Conservation (phyloP, 768 basidiomycete species). For the Tephrocybe sp. region DNA sequence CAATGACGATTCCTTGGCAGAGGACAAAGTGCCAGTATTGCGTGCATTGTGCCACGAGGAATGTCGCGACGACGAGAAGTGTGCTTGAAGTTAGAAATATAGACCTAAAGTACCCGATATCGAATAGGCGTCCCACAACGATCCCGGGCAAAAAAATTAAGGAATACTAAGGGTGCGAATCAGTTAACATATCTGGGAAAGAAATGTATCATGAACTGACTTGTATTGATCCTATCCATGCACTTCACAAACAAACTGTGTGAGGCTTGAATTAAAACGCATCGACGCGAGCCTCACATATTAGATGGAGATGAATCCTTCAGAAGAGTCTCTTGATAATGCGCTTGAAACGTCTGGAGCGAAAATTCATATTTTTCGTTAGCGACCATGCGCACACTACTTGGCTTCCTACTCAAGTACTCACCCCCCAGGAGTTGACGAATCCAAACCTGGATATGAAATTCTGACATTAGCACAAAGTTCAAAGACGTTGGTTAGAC, state of each 20-base stretch:
- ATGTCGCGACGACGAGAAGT: slow-evolving; percentile 50
- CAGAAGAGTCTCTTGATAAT: slow-evolving; percentile 4
- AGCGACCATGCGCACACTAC: too few species aligned
- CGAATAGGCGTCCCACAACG: slow-evolving; percentile 62
- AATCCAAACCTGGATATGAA: slow-evolving; percentile 51
- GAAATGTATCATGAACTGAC: background rate
- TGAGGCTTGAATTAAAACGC: background rate
- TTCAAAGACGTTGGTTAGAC: background rate
- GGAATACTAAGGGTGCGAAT: slow-evolving; percentile 44
- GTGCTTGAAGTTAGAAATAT: slow-evolving; percentile 47
- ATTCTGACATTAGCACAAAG: slow-evolving; percentile 6
- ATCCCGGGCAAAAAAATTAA: slow-evolving; percentile 62
- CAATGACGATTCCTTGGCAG: slow-evolving; percentile 67
- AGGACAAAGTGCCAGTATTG: slow-evolving; percentile 78
- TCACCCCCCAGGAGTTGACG: slow-evolving; percentile 73
- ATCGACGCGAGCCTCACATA: background rate
- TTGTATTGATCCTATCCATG: slow-evolving; percentile 13
- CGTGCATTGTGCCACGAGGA: slow-evolving; percentile 70
- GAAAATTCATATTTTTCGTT: too few species aligned
- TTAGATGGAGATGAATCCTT: slow-evolving; percentile 3
- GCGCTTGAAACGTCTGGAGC: slow-evolving; percentile 8
- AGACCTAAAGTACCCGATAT: slow-evolving; percentile 62
- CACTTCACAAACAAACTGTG: background rate
- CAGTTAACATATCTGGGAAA: background rate
- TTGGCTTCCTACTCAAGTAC: too few species aligned